Evolutionary conservation across 1,139 yeast species (phyloP).

Genomic region (Geotrichum carabidarum): DNA sequence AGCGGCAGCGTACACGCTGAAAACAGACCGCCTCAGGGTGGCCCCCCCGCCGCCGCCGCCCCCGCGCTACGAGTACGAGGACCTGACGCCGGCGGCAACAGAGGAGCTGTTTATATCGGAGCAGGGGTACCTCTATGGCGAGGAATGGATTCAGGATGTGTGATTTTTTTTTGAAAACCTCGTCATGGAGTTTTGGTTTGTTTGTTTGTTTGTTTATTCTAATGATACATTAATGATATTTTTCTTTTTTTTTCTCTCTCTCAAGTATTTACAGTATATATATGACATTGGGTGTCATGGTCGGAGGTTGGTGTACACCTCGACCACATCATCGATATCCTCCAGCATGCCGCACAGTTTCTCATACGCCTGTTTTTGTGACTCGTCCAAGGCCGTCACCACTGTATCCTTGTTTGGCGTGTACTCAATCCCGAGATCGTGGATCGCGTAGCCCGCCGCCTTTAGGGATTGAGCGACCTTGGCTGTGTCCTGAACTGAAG

Average conservation of each 20-base stretch:
- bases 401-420: conserved; percentile 58
- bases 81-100: too few relatives aligned
- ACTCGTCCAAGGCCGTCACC: conserved; percentile 45
- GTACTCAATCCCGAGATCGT: conserved; percentile 67
- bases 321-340: conserved; percentile 74
- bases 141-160: too few relatives aligned
- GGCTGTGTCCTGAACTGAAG: conserved; percentile 61
- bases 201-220: background rate
- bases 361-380: conserved; percentile 47
- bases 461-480: conserved; percentile 56
- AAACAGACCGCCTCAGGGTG: background rate
- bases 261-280: background rate
- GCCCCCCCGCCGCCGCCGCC: too few relatives aligned
- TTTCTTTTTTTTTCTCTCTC: background rate
- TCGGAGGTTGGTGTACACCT: conserved; percentile 54
- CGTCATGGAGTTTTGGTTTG: too few relatives aligned
- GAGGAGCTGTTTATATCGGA: too few relatives aligned
- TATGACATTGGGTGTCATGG: background rate
- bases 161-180: too few relatives aligned
- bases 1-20: background rate
- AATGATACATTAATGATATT: background rate
- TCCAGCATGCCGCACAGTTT: conserved; percentile 62
- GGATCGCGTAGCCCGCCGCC: conserved; percentile 50
- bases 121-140: too few relatives aligned
- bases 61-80: too few relatives aligned